These are phyloP conservation scores for Ceriops tagal DNA, from an alignment of 345 rosid species.

Conservation along the genomic window DNA sequence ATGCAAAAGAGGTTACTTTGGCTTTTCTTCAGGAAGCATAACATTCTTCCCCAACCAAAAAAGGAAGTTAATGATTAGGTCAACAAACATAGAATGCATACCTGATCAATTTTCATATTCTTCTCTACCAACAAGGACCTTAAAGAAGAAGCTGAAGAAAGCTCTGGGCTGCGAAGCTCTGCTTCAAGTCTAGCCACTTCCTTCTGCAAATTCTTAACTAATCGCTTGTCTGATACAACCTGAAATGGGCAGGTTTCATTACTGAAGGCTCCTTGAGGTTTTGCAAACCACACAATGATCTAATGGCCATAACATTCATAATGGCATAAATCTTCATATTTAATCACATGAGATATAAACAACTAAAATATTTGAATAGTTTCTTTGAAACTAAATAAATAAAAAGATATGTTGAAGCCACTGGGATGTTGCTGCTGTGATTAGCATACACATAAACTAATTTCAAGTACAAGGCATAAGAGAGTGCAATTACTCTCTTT, in stretches of 20 bases:
- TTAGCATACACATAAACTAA: too few species aligned
- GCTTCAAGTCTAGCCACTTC: constrained; percentile 97
- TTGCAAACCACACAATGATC: neutral
- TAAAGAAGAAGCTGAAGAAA: constrained; percentile 56
- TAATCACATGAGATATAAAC: neutral
- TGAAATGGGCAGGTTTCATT: constrained; percentile 25
- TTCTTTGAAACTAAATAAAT: too few species aligned
- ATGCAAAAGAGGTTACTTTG: constrained; percentile 1
- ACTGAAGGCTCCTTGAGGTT: neutral
- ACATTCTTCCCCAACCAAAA: neutral
- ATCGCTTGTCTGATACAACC: constrained; percentile 70
- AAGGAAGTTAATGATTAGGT: neutral
- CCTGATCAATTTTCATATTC: constrained; percentile 76
- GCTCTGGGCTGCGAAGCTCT: constrained; percentile 73
- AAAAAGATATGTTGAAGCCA: too few species aligned
- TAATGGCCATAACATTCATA: neutral
- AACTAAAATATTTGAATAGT: too few species aligned
- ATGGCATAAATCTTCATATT: neutral
- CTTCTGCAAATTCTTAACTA: constrained; percentile 77
- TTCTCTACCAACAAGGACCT: constrained; percentile 58
- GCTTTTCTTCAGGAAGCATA: constrained; percentile 2
- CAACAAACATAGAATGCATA: constrained; percentile 17
- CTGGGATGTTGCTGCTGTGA: too few species aligned
- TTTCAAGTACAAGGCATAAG: too few species aligned
- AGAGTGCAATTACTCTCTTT: too few species aligned